Conservation (phyloP, 129 eudicot genomes). For the Mikania micrantha region DNA sequence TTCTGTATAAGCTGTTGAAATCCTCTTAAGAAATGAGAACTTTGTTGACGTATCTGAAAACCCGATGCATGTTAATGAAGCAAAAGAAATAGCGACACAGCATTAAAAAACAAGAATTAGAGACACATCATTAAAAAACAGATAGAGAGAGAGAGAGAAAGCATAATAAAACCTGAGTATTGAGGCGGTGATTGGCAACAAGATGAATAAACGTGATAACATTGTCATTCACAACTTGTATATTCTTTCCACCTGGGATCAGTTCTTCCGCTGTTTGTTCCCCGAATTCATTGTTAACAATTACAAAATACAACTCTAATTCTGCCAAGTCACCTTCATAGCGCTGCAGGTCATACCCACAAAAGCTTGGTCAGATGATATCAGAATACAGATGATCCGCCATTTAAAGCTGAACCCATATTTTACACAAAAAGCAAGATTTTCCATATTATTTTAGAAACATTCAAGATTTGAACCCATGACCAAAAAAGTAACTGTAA, state of each 20-base stretch:
- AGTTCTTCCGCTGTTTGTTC: constrained; percentile 92
- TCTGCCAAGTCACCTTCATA: constrained; percentile 73
- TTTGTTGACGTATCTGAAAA: constrained; percentile 92
- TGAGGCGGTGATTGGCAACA: constrained; percentile 87
- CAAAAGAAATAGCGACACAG: constrained; percentile 7
- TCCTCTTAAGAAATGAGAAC: constrained; percentile 84
- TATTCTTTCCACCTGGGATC: constrained; percentile 71
- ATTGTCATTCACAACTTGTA: constrained; percentile 81
- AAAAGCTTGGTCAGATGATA: background rate
- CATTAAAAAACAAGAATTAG: background rate
- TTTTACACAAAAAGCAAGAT: background rate
- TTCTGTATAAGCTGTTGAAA: constrained; percentile 88
- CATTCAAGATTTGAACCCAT: background rate
- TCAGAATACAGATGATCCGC: background rate
- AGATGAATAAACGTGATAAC: constrained; percentile 90
- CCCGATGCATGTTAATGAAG: background rate
- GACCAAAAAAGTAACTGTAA: background rate
- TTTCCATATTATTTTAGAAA: background rate
- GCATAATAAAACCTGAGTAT: constrained; percentile 59
- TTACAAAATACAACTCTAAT: constrained; percentile 86
- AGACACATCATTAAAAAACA: background rate
- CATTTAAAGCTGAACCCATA: background rate
- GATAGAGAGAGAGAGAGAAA: background rate
- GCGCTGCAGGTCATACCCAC: constrained; percentile 42
- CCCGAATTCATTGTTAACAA: constrained; percentile 83